phyloP scores from a whole-genome alignment of 352 stramenopile species.

The Peronospora destructor region DNA sequence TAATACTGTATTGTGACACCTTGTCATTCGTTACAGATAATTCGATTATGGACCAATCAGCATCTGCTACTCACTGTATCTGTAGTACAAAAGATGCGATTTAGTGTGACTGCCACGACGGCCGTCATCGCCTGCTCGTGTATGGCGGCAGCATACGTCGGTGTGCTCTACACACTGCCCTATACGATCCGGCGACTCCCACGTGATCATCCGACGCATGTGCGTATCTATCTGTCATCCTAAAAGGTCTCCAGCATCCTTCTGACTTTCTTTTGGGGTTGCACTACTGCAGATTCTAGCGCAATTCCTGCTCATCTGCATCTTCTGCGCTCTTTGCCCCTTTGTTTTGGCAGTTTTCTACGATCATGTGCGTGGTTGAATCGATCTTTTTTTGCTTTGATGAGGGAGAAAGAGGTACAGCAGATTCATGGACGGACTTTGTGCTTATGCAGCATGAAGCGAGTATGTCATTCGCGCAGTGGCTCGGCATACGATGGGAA shows the following conservation, averaged over 20 bases:
- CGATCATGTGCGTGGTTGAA: slow-evolving; percentile 48
- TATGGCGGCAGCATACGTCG: slow-evolving; percentile 81
- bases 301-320: slow-evolving; percentile 84
- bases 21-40: not conserved
- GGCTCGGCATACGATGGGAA: slow-evolving; percentile 72
- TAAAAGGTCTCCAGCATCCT: not conserved
- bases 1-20: too few species aligned
- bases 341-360: slow-evolving; percentile 81
- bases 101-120: slow-evolving; percentile 58
- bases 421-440: slow-evolving; percentile 4
- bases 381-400: not conserved
- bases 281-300: slow-evolving; percentile 63
- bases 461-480: slow-evolving; percentile 75
- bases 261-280: slow-evolving; percentile 4
- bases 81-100: slow-evolving; percentile 58
- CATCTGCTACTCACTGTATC: slow-evolving; percentile 21
- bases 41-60: slow-evolving; percentile 22
- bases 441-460: slow-evolving; percentile 46
- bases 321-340: slow-evolving; percentile 77
- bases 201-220: slow-evolving; percentile 79
- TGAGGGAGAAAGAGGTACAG: not conserved
- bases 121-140: slow-evolving; percentile 69
- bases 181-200: slow-evolving; percentile 62
- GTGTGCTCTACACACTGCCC: slow-evolving; percentile 80
- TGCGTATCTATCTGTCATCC: slow-evolving; percentile 18